phyloP scores from a whole-genome alignment of 352 stramenopile species.

The Phytopythium litorale region DNA sequence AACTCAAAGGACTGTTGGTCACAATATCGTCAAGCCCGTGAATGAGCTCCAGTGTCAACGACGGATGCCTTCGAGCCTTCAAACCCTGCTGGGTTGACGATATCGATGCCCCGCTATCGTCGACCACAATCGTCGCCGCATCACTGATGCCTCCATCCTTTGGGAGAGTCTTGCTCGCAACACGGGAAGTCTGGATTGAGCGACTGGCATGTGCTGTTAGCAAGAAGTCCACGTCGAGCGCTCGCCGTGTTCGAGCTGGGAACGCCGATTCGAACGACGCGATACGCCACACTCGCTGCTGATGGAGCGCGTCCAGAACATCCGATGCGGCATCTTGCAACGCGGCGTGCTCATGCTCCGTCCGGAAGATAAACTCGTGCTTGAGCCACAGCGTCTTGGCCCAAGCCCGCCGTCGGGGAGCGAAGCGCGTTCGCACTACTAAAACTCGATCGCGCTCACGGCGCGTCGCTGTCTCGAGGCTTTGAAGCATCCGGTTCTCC shows the following conservation, averaged over 20 bases:
- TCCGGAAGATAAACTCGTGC: conserved; percentile 66
- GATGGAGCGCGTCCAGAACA: conserved; percentile 23
- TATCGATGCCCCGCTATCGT: background rate
- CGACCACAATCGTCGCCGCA: background rate
- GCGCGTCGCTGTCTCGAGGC: conserved; percentile 36
- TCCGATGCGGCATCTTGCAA: conserved; percentile 24
- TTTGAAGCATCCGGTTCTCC: conserved; percentile 72
- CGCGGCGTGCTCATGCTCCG: conserved; percentile 49
- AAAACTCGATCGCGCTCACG: conserved; percentile 35
- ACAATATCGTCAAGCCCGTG: conserved; percentile 32
- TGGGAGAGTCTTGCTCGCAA: background rate
- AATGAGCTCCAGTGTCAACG: conserved; percentile 35
- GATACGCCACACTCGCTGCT: conserved; percentile 40
- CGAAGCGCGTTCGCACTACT: conserved; percentile 13
- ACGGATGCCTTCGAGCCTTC: conserved; percentile 16
- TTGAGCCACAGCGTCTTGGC: conserved; percentile 53
- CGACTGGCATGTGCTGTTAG: conserved; percentile 9
- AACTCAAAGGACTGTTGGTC: conserved; percentile 16
- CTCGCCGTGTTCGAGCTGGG: conserved; percentile 52
- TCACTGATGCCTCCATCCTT: background rate
- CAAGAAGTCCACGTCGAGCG: conserved; percentile 46
- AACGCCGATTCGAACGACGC: conserved; percentile 63
- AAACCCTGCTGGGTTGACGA: background rate
- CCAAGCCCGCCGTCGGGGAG: conserved; percentile 37
- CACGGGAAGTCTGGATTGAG: background rate